Base-by-base conservation (phyloP, 1,139 yeast genomes). In the Protomyces inundatus region DNA sequence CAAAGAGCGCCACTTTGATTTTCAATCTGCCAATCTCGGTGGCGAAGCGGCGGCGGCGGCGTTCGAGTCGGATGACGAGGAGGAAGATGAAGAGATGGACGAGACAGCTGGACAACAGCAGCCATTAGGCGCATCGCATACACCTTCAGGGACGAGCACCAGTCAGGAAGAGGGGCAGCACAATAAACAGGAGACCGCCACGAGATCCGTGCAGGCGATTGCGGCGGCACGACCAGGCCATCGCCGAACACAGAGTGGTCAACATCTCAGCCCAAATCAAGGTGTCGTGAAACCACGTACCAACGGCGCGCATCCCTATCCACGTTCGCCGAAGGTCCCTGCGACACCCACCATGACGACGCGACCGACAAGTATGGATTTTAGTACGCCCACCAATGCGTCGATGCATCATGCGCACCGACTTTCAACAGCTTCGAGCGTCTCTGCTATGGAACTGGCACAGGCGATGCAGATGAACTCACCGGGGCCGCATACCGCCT, bases 1-100 rank as follows among this genome's bases (percentile, higher is more conserved):
- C 42, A 58, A 58, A 30, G 62, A 58, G 30, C 62, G 62, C 16
- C 62, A 52, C 10, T 58, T 58, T 35, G 62, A 58, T 10, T 58
- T 51, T 34, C 33, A 51, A 14, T 58, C 62, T 9, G 48, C 56
- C 34, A 58, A 58, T 34, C 45, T 42, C 30, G 56, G 56, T 33
- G 62, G 56, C 34, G 54, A 56, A 14, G 52, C 16, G 14, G 48
- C 51, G 16, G 39, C 36, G 23, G 32, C 33, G 9, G 36, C 39
- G 7, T 58, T 58, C 23, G 52, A 39, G 12, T 58, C 56, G 33
- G 62, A 58, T 12, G 62, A 58, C n/a, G 62, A 58, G 16, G 62
- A 58, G n/a, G 62, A 58, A 30, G 62, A 58, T 51, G 56, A 33
- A 5, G 16, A 14, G 48, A 16, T 10, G 6, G 48, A 42, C 6